Conservation (phyloP, 176 grass and related monocot genomes). For the Hordeum vulgare region DNA sequence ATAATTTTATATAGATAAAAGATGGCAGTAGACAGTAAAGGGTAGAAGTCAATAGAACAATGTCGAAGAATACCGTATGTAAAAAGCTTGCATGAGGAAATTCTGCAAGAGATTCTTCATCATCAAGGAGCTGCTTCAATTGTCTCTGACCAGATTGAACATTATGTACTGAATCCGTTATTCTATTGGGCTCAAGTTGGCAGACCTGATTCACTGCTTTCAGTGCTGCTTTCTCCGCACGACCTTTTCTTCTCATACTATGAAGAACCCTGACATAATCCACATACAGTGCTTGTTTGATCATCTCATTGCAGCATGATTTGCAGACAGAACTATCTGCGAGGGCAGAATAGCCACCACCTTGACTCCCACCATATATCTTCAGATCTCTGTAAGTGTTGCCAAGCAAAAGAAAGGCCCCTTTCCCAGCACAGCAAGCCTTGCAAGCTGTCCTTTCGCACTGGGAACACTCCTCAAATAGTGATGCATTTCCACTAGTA, state of each 20-base stretch:
- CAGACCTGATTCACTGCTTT: conserved; percentile 68
- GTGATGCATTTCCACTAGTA: conserved; percentile 25
- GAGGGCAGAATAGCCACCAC: conserved; percentile 54
- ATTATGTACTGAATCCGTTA: conserved; percentile 33
- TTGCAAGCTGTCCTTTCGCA: conserved; percentile 81
- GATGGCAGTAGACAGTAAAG: neutral
- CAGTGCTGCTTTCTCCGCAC: conserved; percentile 46
- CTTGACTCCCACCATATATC: conserved; percentile 66
- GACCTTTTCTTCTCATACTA: conserved; percentile 58
- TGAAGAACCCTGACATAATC: conserved; percentile 90
- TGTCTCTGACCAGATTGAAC: conserved; percentile 60
- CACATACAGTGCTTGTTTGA: conserved; percentile 70
- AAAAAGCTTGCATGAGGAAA: conserved; percentile 88
- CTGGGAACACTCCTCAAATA: conserved; percentile 61
- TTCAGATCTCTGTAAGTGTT: conserved; percentile 75
- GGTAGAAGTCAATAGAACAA: conserved; percentile 12
- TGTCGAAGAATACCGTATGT: conserved; percentile 54
- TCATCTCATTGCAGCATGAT: conserved; percentile 70
- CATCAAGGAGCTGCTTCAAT: conserved; percentile 72
- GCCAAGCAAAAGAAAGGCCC: conserved; percentile 77
- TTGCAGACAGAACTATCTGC: conserved; percentile 81
- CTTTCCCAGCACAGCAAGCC: conserved; percentile 92
- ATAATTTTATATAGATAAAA: conserved; percentile 8
- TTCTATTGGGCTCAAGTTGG: conserved; percentile 30
- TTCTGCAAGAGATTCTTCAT: conserved; percentile 90